Percentiles rank a stretch among this genome's conserved stretches.
Evolutionary conservation across 768 basidiomycete species (phyloP).

Genomic region (Termitomyces sp.): DNA sequence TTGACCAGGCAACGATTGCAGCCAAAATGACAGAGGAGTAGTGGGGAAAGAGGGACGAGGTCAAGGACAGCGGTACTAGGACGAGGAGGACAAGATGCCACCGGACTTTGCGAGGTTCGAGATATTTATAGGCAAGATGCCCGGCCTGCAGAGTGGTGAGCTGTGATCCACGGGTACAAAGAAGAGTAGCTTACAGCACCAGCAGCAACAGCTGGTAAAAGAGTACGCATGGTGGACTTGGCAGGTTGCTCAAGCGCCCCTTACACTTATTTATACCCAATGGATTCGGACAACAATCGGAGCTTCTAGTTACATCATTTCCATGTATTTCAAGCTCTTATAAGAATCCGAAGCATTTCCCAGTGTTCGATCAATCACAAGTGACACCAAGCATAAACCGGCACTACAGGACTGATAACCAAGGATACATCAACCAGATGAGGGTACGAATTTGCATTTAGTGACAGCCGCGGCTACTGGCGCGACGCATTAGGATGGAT

Average conservation of each 20-base stretch:
- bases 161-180: not conserved
- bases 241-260: not conserved
- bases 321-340: no score
- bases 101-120: conserved; percentile 11
- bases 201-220: not conserved
- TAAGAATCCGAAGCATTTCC: no score
- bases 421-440: no score
- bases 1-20: conserved; percentile 9
- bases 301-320: no score
- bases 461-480: not conserved
- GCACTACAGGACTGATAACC: no score
- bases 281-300: no score
- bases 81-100: conserved; percentile 14
- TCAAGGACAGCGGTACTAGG: conserved; percentile 6
- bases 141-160: conserved; percentile 3
- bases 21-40: conserved; percentile 1
- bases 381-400: no score
- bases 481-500: no score
- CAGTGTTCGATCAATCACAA: no score
- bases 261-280: not conserved
- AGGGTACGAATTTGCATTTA: no score
- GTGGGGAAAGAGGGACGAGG: conserved; percentile 1
- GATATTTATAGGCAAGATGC: conserved; percentile 7
- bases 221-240: not conserved
- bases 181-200: not conserved